These are phyloP conservation scores for Saksenaea oblongispora DNA, from an alignment of 371 early-diverging fungal genomes.

Conservation along the genomic window DNA sequence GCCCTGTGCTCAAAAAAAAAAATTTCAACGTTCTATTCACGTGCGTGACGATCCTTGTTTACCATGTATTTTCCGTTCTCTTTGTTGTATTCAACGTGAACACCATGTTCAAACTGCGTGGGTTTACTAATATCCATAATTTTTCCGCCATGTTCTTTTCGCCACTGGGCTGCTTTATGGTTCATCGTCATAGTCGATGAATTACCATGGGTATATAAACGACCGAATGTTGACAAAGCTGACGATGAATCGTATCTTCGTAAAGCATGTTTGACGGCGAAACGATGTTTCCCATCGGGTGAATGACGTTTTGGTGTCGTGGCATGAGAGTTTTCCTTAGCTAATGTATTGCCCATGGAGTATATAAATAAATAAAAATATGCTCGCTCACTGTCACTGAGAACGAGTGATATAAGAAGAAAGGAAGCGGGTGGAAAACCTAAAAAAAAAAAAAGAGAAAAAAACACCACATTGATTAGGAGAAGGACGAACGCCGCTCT, in stretches of 20 bases:
- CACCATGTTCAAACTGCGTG: constrained; percentile 58
- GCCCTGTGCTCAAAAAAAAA: constrained; percentile 22
- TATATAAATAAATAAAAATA: not conserved
- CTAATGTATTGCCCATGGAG: constrained; percentile 1
- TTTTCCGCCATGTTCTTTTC: constrained; percentile 29
- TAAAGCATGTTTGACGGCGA: constrained; percentile 12
- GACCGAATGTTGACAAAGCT: constrained; percentile 15
- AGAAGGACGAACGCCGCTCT: constrained; percentile 5
- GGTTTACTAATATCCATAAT: constrained; percentile 56
- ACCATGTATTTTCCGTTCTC: constrained; percentile 56
- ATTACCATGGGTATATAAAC: constrained; percentile 19
- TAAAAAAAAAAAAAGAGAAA: not conserved
- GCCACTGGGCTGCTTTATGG: constrained; percentile 19
- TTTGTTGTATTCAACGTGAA: constrained; percentile 57
- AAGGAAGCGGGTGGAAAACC: not conserved
- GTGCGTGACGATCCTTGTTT: constrained; percentile 4
- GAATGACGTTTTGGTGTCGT: constrained; percentile 15
- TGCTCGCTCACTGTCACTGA: not conserved
- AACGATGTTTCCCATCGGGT: constrained; percentile 14
- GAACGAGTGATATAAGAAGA: not conserved
- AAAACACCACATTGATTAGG: not conserved
- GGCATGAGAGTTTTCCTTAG: not conserved
- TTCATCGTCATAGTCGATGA: constrained; percentile 16
- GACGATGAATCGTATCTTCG: constrained; percentile 1
- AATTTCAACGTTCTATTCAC: not conserved